phyloP scores from a whole-genome alignment of 345 rosid species.

The Gossypium anomalum region DNA sequence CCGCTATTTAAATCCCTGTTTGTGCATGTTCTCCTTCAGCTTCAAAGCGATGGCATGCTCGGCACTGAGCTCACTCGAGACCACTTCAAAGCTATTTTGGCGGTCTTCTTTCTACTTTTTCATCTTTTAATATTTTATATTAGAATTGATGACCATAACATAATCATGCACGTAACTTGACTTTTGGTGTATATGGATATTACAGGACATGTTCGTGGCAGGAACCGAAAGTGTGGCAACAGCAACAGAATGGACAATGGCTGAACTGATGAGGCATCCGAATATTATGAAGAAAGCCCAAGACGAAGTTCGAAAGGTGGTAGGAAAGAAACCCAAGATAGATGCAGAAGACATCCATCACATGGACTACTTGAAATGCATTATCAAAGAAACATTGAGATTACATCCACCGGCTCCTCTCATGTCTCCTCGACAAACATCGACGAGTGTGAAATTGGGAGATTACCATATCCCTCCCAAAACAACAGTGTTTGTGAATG shows the following conservation, averaged over 20 bases:
- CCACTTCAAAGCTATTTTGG: neutral
- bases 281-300: neutral
- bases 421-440: neutral
- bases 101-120: neutral
- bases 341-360: neutral
- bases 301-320: neutral
- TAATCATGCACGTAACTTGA: too few relatives aligned
- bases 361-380: neutral
- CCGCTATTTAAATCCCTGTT: too few relatives aligned
- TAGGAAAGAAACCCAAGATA: neutral
- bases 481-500: neutral
- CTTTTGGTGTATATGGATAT: neutral
- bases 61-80: neutral
- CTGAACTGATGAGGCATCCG: neutral
- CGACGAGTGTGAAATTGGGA: neutral
- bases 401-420: constrained; percentile 1
- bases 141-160: neutral
- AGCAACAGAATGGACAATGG: neutral
- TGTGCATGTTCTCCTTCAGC: neutral
- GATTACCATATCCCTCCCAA: neutral
- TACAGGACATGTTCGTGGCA: neutral
- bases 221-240: neutral
- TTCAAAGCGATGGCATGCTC: neutral
- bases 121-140: neutral
- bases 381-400: neutral